Conservation (phyloP, 2,329 filamentous ascomycete genomes). For the Colletotrichum godetiae region DNA sequence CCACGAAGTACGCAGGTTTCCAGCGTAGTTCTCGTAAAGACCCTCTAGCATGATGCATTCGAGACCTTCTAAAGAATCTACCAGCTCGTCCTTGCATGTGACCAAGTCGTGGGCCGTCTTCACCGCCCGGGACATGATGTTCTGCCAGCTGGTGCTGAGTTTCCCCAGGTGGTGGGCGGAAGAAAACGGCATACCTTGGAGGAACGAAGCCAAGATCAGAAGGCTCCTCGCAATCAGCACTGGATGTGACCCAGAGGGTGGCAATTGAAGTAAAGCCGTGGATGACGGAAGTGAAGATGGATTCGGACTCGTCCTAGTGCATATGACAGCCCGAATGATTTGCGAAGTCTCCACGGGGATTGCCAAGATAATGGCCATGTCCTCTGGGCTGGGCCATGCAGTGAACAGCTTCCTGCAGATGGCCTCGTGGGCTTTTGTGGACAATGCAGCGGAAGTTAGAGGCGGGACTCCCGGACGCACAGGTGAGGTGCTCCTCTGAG, state of each 20-base stretch:
- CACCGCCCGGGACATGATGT: slow-evolving; percentile 42
- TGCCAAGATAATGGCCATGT: neutral
- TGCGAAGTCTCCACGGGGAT: slow-evolving; percentile 8
- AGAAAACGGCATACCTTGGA: slow-evolving; percentile 43
- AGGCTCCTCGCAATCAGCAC: slow-evolving; percentile 55
- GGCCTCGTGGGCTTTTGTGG: neutral
- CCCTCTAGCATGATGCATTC: slow-evolving; percentile 62
- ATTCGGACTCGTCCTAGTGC: neutral
- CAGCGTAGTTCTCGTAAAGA: slow-evolving; percentile 58
- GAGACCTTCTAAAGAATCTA: slow-evolving; percentile 57
- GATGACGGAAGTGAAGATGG: neutral
- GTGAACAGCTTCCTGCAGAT: neutral
- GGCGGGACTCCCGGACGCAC: neutral
- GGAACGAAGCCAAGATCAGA: slow-evolving; percentile 49
- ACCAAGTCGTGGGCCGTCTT: slow-evolving; percentile 49
- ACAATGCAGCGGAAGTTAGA: neutral
- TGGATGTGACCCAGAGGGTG: slow-evolving; percentile 39
- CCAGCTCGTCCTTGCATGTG: slow-evolving; percentile 58
- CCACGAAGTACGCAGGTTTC: slow-evolving; percentile 59
- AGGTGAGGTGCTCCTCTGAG: neutral
- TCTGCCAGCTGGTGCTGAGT: slow-evolving; percentile 39
- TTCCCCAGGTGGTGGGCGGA: neutral
- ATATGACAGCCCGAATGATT: slow-evolving; percentile 12
- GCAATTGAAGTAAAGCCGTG: neutral
- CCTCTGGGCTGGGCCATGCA: slow-evolving; percentile 10